Base-by-base conservation (phyloP, 2,329 filamentous ascomycete species). In the Penicillium sp. region DNA sequence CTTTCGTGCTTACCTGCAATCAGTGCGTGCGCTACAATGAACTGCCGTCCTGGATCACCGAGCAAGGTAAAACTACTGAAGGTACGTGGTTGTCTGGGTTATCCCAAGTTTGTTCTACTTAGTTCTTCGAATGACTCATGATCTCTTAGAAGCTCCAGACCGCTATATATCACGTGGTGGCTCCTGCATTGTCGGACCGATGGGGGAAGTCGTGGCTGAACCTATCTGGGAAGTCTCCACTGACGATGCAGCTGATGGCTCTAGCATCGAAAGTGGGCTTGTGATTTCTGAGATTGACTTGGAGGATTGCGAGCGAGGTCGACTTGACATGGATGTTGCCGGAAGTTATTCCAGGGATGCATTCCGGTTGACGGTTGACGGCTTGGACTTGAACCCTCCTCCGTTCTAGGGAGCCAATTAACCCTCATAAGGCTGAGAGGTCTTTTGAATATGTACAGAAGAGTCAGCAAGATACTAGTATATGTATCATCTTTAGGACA, bases 1-100 rank as follows among this genome's bases (percentile, higher is more conserved):
- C 90, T 63, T 92, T 95, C 63, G 91, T 97, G 18, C 77, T 97
- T 4, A 91, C 85, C 67, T 86, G 89, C 42, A 96, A 96, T 71
- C 92, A 95, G 79, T 92, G 88, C 67, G 82, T 90, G 4, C 82
- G 79, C 58, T 79, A 76, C 60, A 80, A 78, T 44, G 75, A 86
- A 56, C 68, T 86, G 2, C 85, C 84, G 0, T 68, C 66, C 6
- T 87, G 83, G 84, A 80, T 87, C 31, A 78, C 72, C 0, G 69
- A 54, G 15, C 37, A 53, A 44, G 37, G 46, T 18, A 37, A 25
- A 9, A 21, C 46, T 62, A n/a, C 62, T 68, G 37, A 75, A 65
- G 46, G 69, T 64, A 3, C 68, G 76, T 51, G 73, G 77, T 18
- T 18, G 71, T 72, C 13, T 45, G 18, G 18, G n/a, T 2, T 16